These are phyloP conservation scores for Talaromyces verruculosus DNA, from an alignment of 2,329 filamentous ascomycete species.

Conservation along the genomic window DNA sequence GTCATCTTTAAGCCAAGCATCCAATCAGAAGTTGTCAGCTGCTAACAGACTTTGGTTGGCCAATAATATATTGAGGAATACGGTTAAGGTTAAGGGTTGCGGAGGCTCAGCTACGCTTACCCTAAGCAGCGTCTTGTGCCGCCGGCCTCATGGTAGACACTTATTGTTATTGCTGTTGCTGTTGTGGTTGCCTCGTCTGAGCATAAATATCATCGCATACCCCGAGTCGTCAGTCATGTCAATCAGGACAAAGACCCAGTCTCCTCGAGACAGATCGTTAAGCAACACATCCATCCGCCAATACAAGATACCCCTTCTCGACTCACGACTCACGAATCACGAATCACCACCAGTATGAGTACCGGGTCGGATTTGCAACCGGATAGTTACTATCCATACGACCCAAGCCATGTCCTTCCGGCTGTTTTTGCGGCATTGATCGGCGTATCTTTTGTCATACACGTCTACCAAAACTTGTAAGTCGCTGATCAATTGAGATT, in stretches of 20 bases:
- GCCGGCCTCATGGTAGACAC: neutral
- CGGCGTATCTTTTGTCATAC: slow-evolving; percentile 32
- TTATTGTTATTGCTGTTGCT: neutral
- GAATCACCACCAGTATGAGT: neutral
- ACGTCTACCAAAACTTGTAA: slow-evolving; percentile 38
- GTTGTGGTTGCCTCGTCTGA: neutral
- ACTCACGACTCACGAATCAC: neutral
- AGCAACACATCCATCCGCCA: neutral
- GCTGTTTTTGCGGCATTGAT: slow-evolving; percentile 36
- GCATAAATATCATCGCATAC: neutral
- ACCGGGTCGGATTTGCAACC: neutral
- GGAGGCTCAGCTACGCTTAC: slow-evolving; percentile 3
- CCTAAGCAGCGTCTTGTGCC: neutral
- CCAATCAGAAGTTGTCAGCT: too few relatives aligned
- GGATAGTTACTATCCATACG: slow-evolving; percentile 28
- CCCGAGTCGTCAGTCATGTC: neutral
- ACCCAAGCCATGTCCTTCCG: slow-evolving; percentile 36
- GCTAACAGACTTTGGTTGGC: neutral
- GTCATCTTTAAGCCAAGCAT: neutral
- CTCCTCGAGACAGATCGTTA: neutral
- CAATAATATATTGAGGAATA: neutral
- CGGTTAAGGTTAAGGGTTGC: neutral
- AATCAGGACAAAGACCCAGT: neutral
- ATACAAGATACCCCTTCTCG: neutral
- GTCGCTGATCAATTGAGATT: slow-evolving; percentile 4